These are phyloP conservation scores for Adiantum capillusveneris DNA, from an alignment of 75 land plant species.

Conservation along the genomic window DNA sequence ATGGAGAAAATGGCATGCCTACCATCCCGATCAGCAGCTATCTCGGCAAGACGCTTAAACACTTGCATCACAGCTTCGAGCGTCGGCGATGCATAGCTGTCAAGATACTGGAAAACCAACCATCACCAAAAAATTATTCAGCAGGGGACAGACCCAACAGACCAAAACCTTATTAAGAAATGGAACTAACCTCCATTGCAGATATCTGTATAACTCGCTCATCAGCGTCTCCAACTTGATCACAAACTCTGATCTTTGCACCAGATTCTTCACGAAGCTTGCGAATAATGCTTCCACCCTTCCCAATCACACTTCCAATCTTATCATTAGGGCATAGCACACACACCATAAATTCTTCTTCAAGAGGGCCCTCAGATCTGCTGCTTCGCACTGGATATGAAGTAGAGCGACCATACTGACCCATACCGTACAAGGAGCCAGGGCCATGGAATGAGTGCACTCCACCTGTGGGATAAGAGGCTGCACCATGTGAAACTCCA, in stretches of 20 bases:
- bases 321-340: conserved; percentile 77
- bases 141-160: too few species aligned
- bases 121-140: not conserved
- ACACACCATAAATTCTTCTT: conserved; percentile 59
- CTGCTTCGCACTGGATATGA: conserved; percentile 18
- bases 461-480: conserved; percentile 43
- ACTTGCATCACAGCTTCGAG: conserved; percentile 81
- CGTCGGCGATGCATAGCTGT: conserved; percentile 60
- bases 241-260: conserved; percentile 74
- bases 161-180: not conserved
- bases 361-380: conserved; percentile 19
- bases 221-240: conserved; percentile 47
- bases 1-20: conserved; percentile 25
- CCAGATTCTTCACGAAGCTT: conserved; percentile 72
- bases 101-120: conserved; percentile 26
- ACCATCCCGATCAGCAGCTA: conserved; percentile 34
- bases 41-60: conserved; percentile 53
- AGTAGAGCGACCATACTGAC: conserved; percentile 18
- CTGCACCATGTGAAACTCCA: conserved; percentile 28
- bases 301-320: conserved; percentile 95
- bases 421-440: conserved; percentile 22
- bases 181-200: conserved; percentile 55
- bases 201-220: conserved; percentile 73
- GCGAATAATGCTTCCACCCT: conserved; percentile 77
- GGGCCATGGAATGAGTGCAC: conserved; percentile 15